Base-by-base conservation (phyloP, 108 stramenopile species). In the Nitzschia sp. region DNA sequence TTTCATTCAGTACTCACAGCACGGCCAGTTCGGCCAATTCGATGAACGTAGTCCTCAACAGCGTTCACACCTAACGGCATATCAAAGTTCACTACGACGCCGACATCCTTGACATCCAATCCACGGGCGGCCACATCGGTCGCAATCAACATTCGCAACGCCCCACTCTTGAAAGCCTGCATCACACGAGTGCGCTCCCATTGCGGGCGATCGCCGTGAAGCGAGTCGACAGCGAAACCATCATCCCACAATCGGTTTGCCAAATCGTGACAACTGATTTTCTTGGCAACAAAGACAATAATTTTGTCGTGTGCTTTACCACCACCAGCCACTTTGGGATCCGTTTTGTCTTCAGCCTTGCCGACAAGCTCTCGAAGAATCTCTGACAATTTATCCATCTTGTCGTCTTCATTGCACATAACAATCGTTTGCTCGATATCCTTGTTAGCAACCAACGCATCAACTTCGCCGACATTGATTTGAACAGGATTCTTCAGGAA, bases 101-200 rank as follows among this genome's bases (percentile, higher is more conserved):
- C 92, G 28, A 99, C 97, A 70, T 98, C 96, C 73, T 98, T 98
- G 32, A 99, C 97, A 74, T 99, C 99, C 27, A 99, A 75, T 6
- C 98, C 98, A 54, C 99, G 87, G 0, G 98, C 98, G 4, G 97
- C 97, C 3, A 99, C 98, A 72, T 99, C 98, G 11, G 98, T 99
- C 5, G 99, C 99, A 72, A 99, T 96, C 66, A 99, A 72, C 79
- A 98, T 68, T 25, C 95, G 91, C 4, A 95, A 62, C 26, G 87
- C 79, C 33, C 96, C 94, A 42, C 48, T 53, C 76, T 97, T 97
- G 81, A 98, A 99, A 9, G 96, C 95, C 28, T 85, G 63, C 68
- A 99, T 93, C 46, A 98, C 97, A 66, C 95, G 85, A 45, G 95
- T 96, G 57, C 99, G 89, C 70, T 98, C 97, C 81, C 83, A 92